phyloP scores from a whole-genome alignment of 2,329 filamentous ascomycete genomes.

The Cladophialophora bantiana region DNA sequence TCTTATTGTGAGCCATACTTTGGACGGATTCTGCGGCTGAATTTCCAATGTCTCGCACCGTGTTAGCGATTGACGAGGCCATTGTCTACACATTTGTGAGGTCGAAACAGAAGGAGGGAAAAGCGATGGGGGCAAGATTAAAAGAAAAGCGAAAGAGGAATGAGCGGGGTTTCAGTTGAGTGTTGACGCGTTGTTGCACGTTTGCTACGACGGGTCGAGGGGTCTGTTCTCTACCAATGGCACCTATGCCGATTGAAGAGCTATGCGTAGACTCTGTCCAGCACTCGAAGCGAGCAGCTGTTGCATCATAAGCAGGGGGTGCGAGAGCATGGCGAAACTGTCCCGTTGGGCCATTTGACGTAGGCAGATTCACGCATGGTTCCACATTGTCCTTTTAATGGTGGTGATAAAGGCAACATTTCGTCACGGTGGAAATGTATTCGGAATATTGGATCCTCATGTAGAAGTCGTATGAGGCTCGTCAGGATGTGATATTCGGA shows the following conservation, averaged over 20 bases:
- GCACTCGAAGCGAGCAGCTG: slow-evolving; percentile 2
- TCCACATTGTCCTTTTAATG: background rate
- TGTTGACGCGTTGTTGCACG: slow-evolving; percentile 11
- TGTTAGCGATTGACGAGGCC: slow-evolving; percentile 31
- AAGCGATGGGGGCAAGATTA: slow-evolving; percentile 21
- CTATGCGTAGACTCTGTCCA: slow-evolving; percentile 5
- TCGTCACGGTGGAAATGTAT: slow-evolving; percentile 7
- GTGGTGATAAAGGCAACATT: background rate
- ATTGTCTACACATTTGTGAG: slow-evolving; percentile 16
- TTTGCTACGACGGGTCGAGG: background rate
- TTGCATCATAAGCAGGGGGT: slow-evolving; percentile 8
- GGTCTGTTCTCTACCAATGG: slow-evolving; percentile 9
- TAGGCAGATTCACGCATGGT: slow-evolving; percentile 1
- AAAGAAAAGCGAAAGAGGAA: slow-evolving; percentile 14
- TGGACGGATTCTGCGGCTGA: slow-evolving; percentile 26
- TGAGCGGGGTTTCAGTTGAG: slow-evolving; percentile 12
- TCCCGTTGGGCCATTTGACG: slow-evolving; percentile 3
- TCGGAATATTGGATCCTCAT: slow-evolving; percentile 1
- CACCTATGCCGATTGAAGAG: slow-evolving; percentile 12
- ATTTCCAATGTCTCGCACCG: slow-evolving; percentile 26
- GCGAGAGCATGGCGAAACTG: background rate
- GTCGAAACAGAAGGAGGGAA: slow-evolving; percentile 3
- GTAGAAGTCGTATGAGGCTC: background rate
- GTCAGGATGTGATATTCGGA: background rate
- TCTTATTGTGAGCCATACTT: slow-evolving; percentile 35